These are phyloP conservation scores for Hypoxylon trugodes DNA, from an alignment of 495 filamentous ascomycete species.

Conservation along the genomic window DNA sequence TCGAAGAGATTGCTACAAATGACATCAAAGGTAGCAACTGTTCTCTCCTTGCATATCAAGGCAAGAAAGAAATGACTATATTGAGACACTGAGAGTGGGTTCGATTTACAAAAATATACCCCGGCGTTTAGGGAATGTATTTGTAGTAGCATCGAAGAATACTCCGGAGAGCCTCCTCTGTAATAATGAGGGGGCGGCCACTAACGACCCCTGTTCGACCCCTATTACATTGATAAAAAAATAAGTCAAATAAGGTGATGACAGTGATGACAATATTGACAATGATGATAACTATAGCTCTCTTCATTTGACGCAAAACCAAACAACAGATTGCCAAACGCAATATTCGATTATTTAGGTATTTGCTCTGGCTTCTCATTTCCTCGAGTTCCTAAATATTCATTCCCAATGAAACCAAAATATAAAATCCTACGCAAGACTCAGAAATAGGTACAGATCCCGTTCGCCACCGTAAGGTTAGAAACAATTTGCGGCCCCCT, in stretches of 20 bases:
- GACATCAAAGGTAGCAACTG: background rate
- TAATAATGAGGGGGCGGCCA: background rate
- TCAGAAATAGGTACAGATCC: slow-evolving; percentile 15
- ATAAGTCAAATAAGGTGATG: too few relatives aligned
- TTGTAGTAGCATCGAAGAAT: background rate
- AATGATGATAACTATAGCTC: slow-evolving; percentile 2
- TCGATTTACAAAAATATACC: slow-evolving; percentile 11
- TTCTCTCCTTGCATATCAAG: background rate
- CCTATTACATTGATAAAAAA: slow-evolving; percentile 23
- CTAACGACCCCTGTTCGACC: background rate
- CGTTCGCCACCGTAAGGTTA: slow-evolving; percentile 10
- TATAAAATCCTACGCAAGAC: slow-evolving; percentile 21
- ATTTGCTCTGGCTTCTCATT: slow-evolving; percentile 21
- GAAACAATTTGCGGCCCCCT: slow-evolving; percentile 13
- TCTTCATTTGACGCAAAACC: slow-evolving; percentile 6
- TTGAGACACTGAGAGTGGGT: background rate
- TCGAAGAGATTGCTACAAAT: background rate
- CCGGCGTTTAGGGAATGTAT: background rate
- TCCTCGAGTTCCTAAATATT: slow-evolving; percentile 17
- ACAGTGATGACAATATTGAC: too few relatives aligned
- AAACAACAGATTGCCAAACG: slow-evolving; percentile 7
- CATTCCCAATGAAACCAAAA: slow-evolving; percentile 14
- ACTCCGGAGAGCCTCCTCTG: background rate
- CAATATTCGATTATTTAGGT: slow-evolving; percentile 4
- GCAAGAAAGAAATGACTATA: background rate